Evolutionary conservation across 2,329 filamentous ascomycete species (phyloP).

Genomic region (Fusarium equiseti): DNA sequence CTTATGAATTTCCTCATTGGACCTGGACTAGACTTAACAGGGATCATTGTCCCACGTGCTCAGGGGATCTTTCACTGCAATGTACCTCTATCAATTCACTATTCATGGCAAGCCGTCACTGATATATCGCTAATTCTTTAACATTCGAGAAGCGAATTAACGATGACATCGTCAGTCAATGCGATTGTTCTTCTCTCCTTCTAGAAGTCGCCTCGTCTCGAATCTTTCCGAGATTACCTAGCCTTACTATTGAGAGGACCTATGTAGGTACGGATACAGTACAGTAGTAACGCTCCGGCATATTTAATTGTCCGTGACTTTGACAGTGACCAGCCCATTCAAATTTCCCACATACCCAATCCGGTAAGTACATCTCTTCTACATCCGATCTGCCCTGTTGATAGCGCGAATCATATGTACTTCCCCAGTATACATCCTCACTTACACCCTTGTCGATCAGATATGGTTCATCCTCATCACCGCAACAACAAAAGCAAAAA

Average conservation of each 20-base stretch:
- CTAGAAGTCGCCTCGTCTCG: slow-evolving; percentile 18
- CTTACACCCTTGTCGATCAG: slow-evolving; percentile 35
- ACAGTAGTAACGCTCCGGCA: slow-evolving; percentile 23
- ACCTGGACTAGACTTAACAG: slow-evolving; percentile 12
- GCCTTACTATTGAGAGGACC: slow-evolving; percentile 15
- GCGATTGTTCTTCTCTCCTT: slow-evolving; percentile 3
- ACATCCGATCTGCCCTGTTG: neutral
- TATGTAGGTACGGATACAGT: neutral
- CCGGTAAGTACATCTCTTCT: slow-evolving; percentile 29
- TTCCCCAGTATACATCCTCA: slow-evolving; percentile 19
- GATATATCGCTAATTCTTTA: neutral
- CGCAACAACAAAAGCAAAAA: slow-evolving; percentile 35
- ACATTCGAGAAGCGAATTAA: neutral
- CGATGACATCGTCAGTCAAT: neutral
- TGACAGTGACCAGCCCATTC: slow-evolving; percentile 23
- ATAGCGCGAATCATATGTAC: neutral
- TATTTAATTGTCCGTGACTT: slow-evolving; percentile 35
- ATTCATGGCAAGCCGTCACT: neutral
- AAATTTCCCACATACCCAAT: slow-evolving; percentile 39
- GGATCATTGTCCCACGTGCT: slow-evolving; percentile 12
- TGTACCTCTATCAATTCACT: neutral
- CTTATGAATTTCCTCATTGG: slow-evolving; percentile 3
- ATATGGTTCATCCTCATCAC: slow-evolving; percentile 25
- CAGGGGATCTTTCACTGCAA: slow-evolving; percentile 12
- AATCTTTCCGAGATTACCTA: slow-evolving; percentile 27